Evolutionary conservation across 768 basidiomycete genomes (phyloP).

Genomic region (Lanmaoa pseudosensibilis): DNA sequence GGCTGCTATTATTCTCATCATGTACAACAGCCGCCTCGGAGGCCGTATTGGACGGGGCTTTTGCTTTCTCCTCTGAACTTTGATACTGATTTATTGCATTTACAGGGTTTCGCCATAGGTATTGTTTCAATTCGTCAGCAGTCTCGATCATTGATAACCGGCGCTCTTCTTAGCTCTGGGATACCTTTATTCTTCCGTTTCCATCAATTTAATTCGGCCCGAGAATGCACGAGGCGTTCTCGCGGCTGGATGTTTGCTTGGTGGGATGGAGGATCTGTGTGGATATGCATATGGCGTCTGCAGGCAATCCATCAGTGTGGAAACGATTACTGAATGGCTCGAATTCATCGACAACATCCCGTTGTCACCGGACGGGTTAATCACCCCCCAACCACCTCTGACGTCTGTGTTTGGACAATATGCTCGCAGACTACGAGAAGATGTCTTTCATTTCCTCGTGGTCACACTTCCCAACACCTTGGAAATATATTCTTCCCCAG

Average conservation of each 20-base stretch:
- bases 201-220: constrained; percentile 64
- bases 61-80: constrained; percentile 5
- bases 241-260: constrained; percentile 80
- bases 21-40: constrained; percentile 20
- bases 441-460: constrained; percentile 77
- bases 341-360: constrained; percentile 68
- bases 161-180: constrained; percentile 57
- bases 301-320: constrained; percentile 70
- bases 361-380: constrained; percentile 46
- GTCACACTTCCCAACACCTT: constrained; percentile 69
- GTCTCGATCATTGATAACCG: constrained; percentile 21
- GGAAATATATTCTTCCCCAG: constrained; percentile 48
- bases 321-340: constrained; percentile 76
- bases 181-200: constrained; percentile 75
- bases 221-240: constrained; percentile 84
- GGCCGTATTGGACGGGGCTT: constrained; percentile 21
- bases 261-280: constrained; percentile 85
- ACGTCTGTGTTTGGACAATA: constrained; percentile 74
- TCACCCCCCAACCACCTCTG: constrained; percentile 44
- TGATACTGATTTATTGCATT: constrained; percentile 20
- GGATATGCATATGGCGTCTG: constrained; percentile 77
- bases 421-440: constrained; percentile 71
- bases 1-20: constrained; percentile 16
- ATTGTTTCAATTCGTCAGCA: constrained; percentile 12
- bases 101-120: constrained; percentile 78